A percentile compares a stretch with the other conserved stretches of the same genome.
Evolutionary conservation across 2,329 filamentous ascomycete species (phyloP).

Genomic region (Zymoseptoria tritici): DNA sequence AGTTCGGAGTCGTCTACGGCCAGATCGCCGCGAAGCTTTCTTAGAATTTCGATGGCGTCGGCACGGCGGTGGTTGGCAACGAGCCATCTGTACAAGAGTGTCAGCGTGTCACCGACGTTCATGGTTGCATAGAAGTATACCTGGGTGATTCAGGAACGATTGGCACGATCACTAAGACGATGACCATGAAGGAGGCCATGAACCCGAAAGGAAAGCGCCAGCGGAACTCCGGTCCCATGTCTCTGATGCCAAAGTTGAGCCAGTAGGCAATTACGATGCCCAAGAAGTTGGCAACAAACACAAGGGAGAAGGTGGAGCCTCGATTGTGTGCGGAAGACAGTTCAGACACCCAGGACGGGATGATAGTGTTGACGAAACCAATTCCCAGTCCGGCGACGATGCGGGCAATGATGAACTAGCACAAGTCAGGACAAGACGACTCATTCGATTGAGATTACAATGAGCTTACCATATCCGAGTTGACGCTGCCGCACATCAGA

Average conservation of each 20-base stretch:
- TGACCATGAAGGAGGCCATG: constrained; percentile 23
- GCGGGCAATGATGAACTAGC: constrained; percentile 25
- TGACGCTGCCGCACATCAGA: constrained; percentile 15
- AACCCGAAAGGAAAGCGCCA: constrained; percentile 28
- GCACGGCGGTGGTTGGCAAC: constrained; percentile 30
- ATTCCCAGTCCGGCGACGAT: constrained; percentile 29
- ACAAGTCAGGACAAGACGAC: too few relatives aligned
- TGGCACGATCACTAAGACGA: constrained; percentile 16
- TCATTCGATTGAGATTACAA: not conserved
- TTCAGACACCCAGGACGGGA: constrained; percentile 19
- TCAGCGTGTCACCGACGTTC: not conserved
- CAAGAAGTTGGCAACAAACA: constrained; percentile 48
- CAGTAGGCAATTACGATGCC: constrained; percentile 35
- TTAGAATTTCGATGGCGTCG: constrained; percentile 32
- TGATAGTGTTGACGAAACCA: constrained; percentile 27
- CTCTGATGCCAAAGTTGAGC: constrained; percentile 13
- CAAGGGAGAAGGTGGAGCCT: constrained; percentile 14
- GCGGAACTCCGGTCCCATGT: constrained; percentile 8
- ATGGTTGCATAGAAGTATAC: not conserved
- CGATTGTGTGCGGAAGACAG: constrained; percentile 17
- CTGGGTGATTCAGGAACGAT: constrained; percentile 4
- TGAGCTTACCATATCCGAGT: constrained; percentile 20
- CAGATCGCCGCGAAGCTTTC: constrained; percentile 28
- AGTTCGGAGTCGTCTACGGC: constrained; percentile 29
- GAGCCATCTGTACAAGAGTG: constrained; percentile 26